Base-by-base conservation (phyloP, 2,329 filamentous ascomycete genomes). In the Colletotrichum sp. region DNA sequence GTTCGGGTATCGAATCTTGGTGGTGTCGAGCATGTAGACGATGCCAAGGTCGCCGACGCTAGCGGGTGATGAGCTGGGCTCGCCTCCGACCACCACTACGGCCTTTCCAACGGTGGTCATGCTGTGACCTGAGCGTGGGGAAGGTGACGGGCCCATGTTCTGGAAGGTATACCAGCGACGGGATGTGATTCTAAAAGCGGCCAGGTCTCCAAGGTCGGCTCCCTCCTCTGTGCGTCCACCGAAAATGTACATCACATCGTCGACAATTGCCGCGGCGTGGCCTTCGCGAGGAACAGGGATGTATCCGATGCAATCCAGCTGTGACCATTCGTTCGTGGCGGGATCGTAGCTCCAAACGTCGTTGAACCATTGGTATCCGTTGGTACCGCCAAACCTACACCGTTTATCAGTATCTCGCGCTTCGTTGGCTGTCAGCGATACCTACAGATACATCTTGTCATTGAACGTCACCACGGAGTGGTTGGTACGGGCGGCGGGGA, bases 161-260 rank as follows among this genome's bases (percentile, higher is more conserved):
- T 99, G 97, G 85, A 99, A 99, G 43, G 97, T 99, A 84, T 99
- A 99, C 97, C 97, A 99, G 75, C 97, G 92, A 78, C 95, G 93
- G 13, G 96, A 96, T 1, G 94, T 92, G 75, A 92, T 92, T 69
- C 90, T 86, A 80, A 92, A 92, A 2, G 97, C 97, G 4, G 97
- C 96, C 58, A 99, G 89, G 84, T 99, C 97, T 38, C 96, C 97
- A 6, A 99, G 88, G 83, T 99, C 97, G 32, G 93, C 92, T 2
- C 97, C 97, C 79, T 99, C 96, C 82, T 98, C 95, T 1, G 96
- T 98, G 75, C 97, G 94, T 60, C 97, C 97, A 79, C 98, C 98
- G 84, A 99, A 99, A 77, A 99, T 93, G 86, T 99, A 99, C 98
- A 99, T 99, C 75, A 98, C 97, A 83, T 99, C 97, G 83, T 97